Percentiles rank a stretch among this genome's conserved stretches.
These are phyloP conservation scores for Auricularia heimuer DNA, from an alignment of 768 basidiomycete species.

Conservation along the genomic window DNA sequence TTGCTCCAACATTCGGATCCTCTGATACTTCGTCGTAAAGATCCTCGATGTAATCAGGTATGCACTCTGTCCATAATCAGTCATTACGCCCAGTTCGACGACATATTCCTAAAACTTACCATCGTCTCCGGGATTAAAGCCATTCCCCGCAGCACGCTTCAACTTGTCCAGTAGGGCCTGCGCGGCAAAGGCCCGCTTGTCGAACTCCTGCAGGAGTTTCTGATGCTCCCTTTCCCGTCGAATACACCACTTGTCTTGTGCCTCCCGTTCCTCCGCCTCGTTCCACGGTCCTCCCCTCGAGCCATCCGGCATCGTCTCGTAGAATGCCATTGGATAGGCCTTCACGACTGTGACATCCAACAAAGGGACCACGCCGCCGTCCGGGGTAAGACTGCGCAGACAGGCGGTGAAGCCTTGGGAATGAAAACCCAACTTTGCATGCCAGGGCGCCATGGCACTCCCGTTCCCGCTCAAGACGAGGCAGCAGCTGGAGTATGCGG, in stretches of 20 bases:
- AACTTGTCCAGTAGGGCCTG: slow-evolving; percentile 59
- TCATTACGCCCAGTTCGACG: neutral
- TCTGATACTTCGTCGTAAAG: slow-evolving; percentile 61
- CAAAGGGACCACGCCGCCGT: slow-evolving; percentile 70
- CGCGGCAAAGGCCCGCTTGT: slow-evolving; percentile 43
- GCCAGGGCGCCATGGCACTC: slow-evolving; percentile 79
- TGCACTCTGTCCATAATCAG: slow-evolving; percentile 14
- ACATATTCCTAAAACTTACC: slow-evolving; percentile 11
- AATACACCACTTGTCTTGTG: slow-evolving; percentile 64
- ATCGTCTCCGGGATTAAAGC: slow-evolving; percentile 24
- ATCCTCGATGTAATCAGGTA: slow-evolving; percentile 29
- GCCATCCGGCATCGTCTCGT: slow-evolving; percentile 53
- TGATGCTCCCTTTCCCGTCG: slow-evolving; percentile 48
- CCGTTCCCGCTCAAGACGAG: slow-evolving; percentile 76
- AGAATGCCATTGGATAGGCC: slow-evolving; percentile 64
- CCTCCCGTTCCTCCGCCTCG: slow-evolving; percentile 55
- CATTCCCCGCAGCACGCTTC: slow-evolving; percentile 43
- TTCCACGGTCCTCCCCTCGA: slow-evolving; percentile 54
- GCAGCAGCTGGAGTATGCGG: slow-evolving; percentile 59
- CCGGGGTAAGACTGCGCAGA: slow-evolving; percentile 64
- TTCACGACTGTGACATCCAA: slow-evolving; percentile 68
- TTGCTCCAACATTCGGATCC: slow-evolving; percentile 30
- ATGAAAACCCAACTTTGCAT: slow-evolving; percentile 76
- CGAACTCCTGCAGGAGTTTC: slow-evolving; percentile 46
- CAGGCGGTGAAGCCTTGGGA: slow-evolving; percentile 58